These are phyloP conservation scores for Tuber magnatum DNA, from an alignment of 495 filamentous ascomycete species.

Conservation along the genomic window DNA sequence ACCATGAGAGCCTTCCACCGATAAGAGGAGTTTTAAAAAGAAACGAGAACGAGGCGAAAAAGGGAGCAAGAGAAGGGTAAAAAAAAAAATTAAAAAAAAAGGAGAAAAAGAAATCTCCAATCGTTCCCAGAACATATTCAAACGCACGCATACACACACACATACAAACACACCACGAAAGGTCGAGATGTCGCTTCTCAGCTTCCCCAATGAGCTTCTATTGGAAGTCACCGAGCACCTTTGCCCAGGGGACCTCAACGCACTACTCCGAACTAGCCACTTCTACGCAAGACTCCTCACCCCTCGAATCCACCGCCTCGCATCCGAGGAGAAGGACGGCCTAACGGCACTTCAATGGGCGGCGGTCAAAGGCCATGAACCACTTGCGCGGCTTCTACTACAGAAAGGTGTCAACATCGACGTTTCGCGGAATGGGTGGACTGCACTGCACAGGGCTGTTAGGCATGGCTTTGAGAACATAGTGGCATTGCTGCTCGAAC, in stretches of 20 bases:
- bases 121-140: neutral
- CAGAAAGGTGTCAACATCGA: neutral
- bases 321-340: neutral
- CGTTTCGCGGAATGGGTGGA: neutral
- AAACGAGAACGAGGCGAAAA: neutral
- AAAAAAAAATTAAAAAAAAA: too few species aligned
- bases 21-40: neutral
- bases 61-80: neutral
- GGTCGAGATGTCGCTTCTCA: neutral
- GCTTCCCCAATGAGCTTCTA: neutral
- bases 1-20: neutral
- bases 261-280: neutral
- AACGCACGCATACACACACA: neutral
- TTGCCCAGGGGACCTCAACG: neutral
- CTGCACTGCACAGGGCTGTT: neutral
- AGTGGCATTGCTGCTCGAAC: neutral
- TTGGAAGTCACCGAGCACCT: neutral
- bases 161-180: neutral
- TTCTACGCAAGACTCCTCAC: neutral
- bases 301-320: neutral
- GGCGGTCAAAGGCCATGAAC: neutral
- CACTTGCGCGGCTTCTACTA: neutral
- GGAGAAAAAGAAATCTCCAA: neutral
- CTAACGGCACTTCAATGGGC: neutral
- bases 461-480: neutral